Base-by-base conservation (phyloP, 768 basidiomycete species). In the Podaxis sp. region DNA sequence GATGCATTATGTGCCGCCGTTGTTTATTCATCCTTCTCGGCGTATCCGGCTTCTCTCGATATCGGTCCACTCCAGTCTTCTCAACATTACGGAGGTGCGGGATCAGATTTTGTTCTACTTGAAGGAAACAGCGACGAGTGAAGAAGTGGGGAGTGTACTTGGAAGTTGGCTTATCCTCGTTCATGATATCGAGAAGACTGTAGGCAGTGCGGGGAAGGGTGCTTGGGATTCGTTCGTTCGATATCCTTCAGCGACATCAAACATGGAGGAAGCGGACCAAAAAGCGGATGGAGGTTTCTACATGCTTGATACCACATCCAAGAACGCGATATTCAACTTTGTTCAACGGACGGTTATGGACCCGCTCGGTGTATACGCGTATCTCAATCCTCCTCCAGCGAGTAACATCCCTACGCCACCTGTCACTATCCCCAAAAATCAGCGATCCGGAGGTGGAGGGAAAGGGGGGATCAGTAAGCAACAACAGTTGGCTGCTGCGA, bases 1-100 rank as follows among this genome's bases (percentile, higher is more conserved):
- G 95, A 75, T 93, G 36, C 91, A 97, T 72, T 93, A 96, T 72
- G 74, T 90, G n/a, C 87, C 95, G 0, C 78, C 88, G 0, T 79
- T 97, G 14, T 84, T 93, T 55, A 76, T 91, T 35, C 91, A 95
- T 64, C 84, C 92, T 0, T 87, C 89, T 7, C 85, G 93, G 36
- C 85, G 91, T 44, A 78, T 95, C 50, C 88, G 87, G 9, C 70
- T 79, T 28, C 79, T 85, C 3, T 80, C 86, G 28, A 84, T 82
- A 42, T 77, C 77, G 0, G 69, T 90, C 2, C 92, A 96, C 64
- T 67, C 80, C 0, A 79, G 85, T 5, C 74, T 97, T 11, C 79
- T 95, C 1, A 78, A 80, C 2, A 79, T 90, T 2, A 71, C 81
- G 0, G 59, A 74, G 27, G 70, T 84, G 44, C 73, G 79, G 44